phyloP scores from a whole-genome alignment of 306 rosid species.

The Chamaecrista fasciculata region DNA sequence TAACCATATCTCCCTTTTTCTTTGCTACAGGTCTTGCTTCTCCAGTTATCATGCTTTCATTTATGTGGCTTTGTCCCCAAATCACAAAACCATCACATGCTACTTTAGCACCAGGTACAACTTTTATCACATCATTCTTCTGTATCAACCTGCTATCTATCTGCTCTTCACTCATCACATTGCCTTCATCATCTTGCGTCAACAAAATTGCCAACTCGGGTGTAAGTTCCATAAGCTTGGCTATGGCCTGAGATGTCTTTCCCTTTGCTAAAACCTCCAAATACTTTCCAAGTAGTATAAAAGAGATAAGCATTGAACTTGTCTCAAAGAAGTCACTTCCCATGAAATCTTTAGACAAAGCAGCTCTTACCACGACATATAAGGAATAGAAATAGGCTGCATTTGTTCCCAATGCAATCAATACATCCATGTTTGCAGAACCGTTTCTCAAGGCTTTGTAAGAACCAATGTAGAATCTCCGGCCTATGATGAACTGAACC shows the following conservation, averaged over 20 bases:
- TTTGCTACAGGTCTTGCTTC: slow-evolving; percentile 61
- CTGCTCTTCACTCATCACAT: slow-evolving; percentile 45
- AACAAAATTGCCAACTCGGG: slow-evolving; percentile 65
- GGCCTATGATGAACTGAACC: slow-evolving; percentile 67
- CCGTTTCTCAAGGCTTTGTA: slow-evolving; percentile 63
- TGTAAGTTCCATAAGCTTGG: slow-evolving; percentile 70
- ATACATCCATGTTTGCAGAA: slow-evolving; percentile 78
- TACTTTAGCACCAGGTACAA: slow-evolving; percentile 64
- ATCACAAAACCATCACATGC: slow-evolving; percentile 65
- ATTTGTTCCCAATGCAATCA: slow-evolving; percentile 78
- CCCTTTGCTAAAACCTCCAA: slow-evolving; percentile 77
- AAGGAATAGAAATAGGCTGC: slow-evolving; percentile 81
- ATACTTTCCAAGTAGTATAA: slow-evolving; percentile 74
- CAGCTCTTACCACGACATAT: slow-evolving; percentile 51
- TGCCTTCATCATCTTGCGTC: slow-evolving; percentile 45
- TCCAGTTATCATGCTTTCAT: slow-evolving; percentile 92
- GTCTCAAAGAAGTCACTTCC: slow-evolving; percentile 86
- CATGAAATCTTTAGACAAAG: slow-evolving; percentile 41
- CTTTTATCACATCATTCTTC: slow-evolving; percentile 60
- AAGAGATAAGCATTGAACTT: slow-evolving; percentile 70
- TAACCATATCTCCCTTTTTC: slow-evolving; percentile 57
- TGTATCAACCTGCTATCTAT: slow-evolving; percentile 66
- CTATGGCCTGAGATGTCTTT: slow-evolving; percentile 75
- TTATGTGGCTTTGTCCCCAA: slow-evolving; percentile 74
- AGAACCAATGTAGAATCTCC: slow-evolving; percentile 62